Base-by-base conservation (phyloP, 2,329 filamentous ascomycete genomes). In the Diaporthe caulivora region DNA sequence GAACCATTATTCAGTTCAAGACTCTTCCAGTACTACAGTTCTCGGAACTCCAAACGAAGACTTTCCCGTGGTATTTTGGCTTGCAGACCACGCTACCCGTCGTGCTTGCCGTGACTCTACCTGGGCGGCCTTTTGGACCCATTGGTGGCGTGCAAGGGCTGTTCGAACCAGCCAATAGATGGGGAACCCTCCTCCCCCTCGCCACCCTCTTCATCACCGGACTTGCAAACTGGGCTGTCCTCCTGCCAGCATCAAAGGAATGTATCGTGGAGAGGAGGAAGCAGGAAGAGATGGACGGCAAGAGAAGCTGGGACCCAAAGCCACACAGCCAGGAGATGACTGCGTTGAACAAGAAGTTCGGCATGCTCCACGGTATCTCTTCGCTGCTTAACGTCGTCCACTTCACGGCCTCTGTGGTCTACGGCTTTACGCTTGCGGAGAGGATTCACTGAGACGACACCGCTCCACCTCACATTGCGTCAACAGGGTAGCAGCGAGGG, bases 281-380 rank as follows among this genome's bases (percentile, higher is more conserved):
- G 64, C 96, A 98, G 87, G 95, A 96, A 87, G 95, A 93, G 75
- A 91, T 92, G 78, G 96, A 98, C 81, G 95, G 95, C 71, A 98
- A 97, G 88, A 94, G 93, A 81, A 94, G 92, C 82, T 94, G 93
- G 79, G 95, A 97, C 76, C 85, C 90, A 69, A 89, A 92, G 1
- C 94, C 95, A 51, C 94, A 97, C 79, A 97, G 93, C 7, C 87
- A 92, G 77, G 94, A 96, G 85, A 98, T 98, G 95, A 83, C 90
- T 77, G 87, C 87, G 11, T 83, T 97, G 78, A 97, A 96, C 86
- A 93, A 91, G 84, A 87, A 87, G 76, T 98, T 98, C 82, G 91
- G 90, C 21, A 89, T 89, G 75, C 83, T 98, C 72, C 97, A 99
- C 82, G 94, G 95, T 8, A 84, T 94, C 62, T 97, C 94, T 10